Evolutionary conservation across 2,329 filamentous ascomycete species (phyloP), one percentile per base, ranked within the genome.

Genomic region (Sodiomyces alkalinus): DNA sequence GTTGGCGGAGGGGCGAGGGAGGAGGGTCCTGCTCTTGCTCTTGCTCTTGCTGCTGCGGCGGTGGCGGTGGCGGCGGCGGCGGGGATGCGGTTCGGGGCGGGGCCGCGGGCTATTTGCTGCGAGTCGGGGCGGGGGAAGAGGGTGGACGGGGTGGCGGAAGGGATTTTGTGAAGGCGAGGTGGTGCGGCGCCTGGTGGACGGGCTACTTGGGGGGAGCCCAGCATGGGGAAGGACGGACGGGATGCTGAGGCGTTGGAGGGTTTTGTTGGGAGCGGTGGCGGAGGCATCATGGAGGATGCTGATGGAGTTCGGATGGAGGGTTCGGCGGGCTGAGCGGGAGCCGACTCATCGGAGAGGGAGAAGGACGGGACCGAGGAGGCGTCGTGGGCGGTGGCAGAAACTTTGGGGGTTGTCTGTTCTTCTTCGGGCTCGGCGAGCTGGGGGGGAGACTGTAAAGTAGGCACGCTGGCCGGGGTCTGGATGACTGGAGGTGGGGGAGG

Each of bases 1-100:
- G 66, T 62, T 0, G 69, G 65, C 0, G 71, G 69, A 0, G 64
- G 69, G 1, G 63, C 60, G 26, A 74, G 61, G 1, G 54, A 49
- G 1, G 54, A 53, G 6, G 48, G 41, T n/a, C n/a, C n/a, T n/a
- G n/a, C n/a, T n/a, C n/a, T n/a, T n/a, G n/a, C n/a, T n/a, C n/a
- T n/a, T n/a, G n/a, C n/a, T n/a, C n/a, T n/a, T n/a, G n/a, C n/a
- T n/a, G n/a, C n/a, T n/a, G n/a, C n/a, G n/a, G n/a, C n/a, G n/a
- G n/a, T n/a, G n/a, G n/a, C n/a, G n/a, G n/a, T n/a, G n/a, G n/a
- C n/a, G 9, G 31, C 7, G 36, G 52, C 22, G 37, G 39, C 38
- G 39, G 41, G 43, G 20, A 46, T 45, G 41, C 60, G 58, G 44
- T 59, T 52, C 20, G 58, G 57, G 34, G 49, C 34, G 33, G 35